phyloP scores from a whole-genome alignment of 164 flowering plant species.

The Stephania cephalantha region DNA sequence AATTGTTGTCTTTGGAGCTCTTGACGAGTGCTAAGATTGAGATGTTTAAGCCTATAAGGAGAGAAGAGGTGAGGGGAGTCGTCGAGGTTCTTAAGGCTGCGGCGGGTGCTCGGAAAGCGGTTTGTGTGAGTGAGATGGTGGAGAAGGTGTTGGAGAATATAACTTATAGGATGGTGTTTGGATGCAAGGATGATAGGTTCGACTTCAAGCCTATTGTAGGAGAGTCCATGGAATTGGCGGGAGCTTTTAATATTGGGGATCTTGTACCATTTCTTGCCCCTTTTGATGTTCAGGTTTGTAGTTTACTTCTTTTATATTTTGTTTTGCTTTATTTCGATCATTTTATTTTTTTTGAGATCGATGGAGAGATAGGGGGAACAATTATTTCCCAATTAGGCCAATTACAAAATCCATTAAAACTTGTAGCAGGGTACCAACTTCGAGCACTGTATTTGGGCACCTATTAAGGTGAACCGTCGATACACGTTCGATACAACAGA shows the following conservation, averaged over 20 bases:
- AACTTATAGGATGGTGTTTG: slow-evolving; percentile 34
- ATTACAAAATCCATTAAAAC: no score
- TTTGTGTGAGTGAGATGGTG: slow-evolving; percentile 19
- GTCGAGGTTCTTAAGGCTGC: background rate
- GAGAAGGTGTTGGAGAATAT: slow-evolving; percentile 16
- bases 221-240: slow-evolving; percentile 26
- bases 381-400: no score
- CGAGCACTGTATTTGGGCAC: no score
- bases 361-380: no score
- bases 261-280: slow-evolving; percentile 13
- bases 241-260: slow-evolving; percentile 33
- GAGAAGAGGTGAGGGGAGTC: background rate
- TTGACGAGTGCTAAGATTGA: slow-evolving; percentile 20
- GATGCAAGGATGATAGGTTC: slow-evolving; percentile 34
- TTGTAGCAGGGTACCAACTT: no score
- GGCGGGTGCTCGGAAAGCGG: background rate
- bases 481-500: no score
- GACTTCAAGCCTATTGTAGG: slow-evolving; percentile 36
- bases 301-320: no score
- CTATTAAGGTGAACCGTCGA: no score
- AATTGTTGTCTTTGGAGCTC: slow-evolving; percentile 17
- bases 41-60: slow-evolving; percentile 10
- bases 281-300: slow-evolving; percentile 1
- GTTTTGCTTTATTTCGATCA: background rate
- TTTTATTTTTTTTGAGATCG: background rate